Evolutionary conservation across 192 early-diverging fungal species (phyloP).

Genomic region (Dimargaris cristalligena): DNA sequence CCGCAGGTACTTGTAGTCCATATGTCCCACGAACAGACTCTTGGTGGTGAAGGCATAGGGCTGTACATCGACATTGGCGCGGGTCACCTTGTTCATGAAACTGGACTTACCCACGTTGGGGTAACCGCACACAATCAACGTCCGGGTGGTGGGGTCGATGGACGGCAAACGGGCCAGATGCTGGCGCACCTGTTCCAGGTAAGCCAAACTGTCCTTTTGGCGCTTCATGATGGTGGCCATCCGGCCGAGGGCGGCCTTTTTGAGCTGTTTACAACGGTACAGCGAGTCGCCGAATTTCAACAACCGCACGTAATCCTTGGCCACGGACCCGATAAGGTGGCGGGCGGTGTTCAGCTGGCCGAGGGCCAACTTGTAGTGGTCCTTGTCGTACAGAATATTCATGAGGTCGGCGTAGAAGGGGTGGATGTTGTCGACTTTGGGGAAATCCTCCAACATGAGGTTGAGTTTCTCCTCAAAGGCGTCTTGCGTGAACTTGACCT

Average conservation of each 20-base stretch:
- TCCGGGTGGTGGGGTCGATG: slow-evolving; percentile 99
- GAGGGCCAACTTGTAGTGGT: slow-evolving; percentile 99
- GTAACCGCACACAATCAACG: slow-evolving; percentile 95
- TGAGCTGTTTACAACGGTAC: slow-evolving; percentile 98
- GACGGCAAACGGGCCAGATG: slow-evolving; percentile 96
- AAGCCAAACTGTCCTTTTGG: slow-evolving; percentile 91
- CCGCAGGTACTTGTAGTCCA: slow-evolving; percentile 99
- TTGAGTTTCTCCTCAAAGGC: slow-evolving; percentile 92
- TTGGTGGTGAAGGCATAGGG: slow-evolving; percentile 99
- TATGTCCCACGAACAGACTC: slow-evolving; percentile 98
- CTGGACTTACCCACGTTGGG: slow-evolving; percentile 99
- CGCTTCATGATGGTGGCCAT: slow-evolving; percentile 99
- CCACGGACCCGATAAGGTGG: slow-evolving; percentile 91
- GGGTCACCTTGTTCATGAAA: slow-evolving; percentile 98
- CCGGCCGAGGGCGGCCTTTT: slow-evolving; percentile 94
- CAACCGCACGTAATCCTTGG: slow-evolving; percentile 91
- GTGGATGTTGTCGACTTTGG: slow-evolving; percentile 97
- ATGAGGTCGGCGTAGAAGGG: slow-evolving; percentile 99
- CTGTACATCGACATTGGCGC: slow-evolving; percentile 98
- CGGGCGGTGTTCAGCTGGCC: slow-evolving; percentile 96
- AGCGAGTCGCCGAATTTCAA: slow-evolving; percentile 99
- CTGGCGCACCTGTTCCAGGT: slow-evolving; percentile 97
- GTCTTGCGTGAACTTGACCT: slow-evolving; percentile 98
- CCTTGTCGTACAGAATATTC: slow-evolving; percentile 99
- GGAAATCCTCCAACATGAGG: slow-evolving; percentile 87